Evolutionary conservation across 306 rosid species (phyloP), one percentile per base, ranked within the genome.

Genomic region (Vigna radiata): DNA sequence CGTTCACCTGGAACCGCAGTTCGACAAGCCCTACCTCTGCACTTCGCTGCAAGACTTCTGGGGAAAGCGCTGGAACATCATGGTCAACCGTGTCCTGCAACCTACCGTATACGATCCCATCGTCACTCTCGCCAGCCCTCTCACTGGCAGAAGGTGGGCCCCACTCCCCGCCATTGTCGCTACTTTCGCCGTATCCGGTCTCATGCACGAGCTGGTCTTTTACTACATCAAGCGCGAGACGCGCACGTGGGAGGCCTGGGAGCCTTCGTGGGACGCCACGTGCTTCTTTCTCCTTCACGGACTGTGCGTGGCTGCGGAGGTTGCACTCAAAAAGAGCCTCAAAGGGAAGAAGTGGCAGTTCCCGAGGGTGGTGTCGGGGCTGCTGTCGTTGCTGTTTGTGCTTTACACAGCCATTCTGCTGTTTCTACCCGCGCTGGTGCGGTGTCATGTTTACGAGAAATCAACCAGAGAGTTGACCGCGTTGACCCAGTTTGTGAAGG

Each of bases 221-320:
- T 79, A 84, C 5, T 84, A 79, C 43, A 47, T 79, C 19, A 84
- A 80, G 10, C 9, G 87, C 21, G 84, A 84, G 36, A 41, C 8
- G 21, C 87, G 79, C 56, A 63, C 82, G 56, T 84, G 82, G 87
- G 87, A 84, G 17, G 37, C 62, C 0, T 84, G 84, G 84, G 84
- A 84, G 4, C 87, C 84, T 3, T 75, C 84, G 10, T 84, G 84
- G 87, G 84, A 84, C 11, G 75, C 66, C 5, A 29, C 33, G 14
- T 75, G 79, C 8, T 84, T 84, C 48, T 84, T 84, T 16, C 37
- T 76, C 14, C 6, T 84, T 2, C 87, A 84, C 8, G 84, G 84
- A 16, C 55, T 59, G 18, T 75, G 84, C 41, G 44, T 79, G 76
- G 76, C 66, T 0, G 0, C 48, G 1, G 82, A 84, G 59, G 55